Conservation (phyloP, 2,329 filamentous ascomycete species). For the Neopestalotiopsis sp. region DNA sequence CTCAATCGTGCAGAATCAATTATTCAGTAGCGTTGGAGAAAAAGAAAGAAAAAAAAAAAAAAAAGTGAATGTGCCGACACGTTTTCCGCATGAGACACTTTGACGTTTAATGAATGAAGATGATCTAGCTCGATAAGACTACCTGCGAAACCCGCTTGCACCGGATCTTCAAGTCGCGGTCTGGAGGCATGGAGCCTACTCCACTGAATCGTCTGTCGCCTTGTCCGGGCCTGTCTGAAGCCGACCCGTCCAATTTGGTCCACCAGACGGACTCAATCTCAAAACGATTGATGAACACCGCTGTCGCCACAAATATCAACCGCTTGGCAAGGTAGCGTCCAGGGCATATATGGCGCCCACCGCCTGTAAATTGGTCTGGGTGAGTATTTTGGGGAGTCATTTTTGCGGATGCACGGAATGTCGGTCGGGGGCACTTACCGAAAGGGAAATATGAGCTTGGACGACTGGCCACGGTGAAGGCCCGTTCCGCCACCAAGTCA, state of each 20-base stretch:
- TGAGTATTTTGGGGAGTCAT: background rate
- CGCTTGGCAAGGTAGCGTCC: conserved; percentile 45
- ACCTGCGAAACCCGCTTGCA: conserved; percentile 15
- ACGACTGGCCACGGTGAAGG: conserved; percentile 22
- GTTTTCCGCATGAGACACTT: background rate
- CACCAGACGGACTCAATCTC: conserved; percentile 34
- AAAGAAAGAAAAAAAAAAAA: background rate
- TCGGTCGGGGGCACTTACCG: background rate
- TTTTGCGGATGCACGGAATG: background rate
- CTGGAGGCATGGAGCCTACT: conserved; percentile 19
- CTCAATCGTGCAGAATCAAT: too few relatives aligned
- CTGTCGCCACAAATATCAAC: conserved; percentile 41
- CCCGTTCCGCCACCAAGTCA: background rate
- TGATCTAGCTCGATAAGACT: conserved; percentile 1
- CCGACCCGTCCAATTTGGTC: conserved; percentile 18
- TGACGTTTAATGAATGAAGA: background rate
- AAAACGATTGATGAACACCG: conserved; percentile 33
- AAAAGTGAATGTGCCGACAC: background rate
- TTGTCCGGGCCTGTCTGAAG: conserved; percentile 18
- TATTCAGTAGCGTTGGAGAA: too few relatives aligned
- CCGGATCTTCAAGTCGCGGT: conserved; percentile 21
- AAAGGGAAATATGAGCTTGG: conserved; percentile 22
- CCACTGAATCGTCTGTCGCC: conserved; percentile 14
- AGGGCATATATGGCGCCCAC: conserved; percentile 41
- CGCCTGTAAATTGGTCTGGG: conserved; percentile 28